Conservation (phyloP, 2,329 filamentous ascomycete genomes). For the Trematosphaeria pertusa region DNA sequence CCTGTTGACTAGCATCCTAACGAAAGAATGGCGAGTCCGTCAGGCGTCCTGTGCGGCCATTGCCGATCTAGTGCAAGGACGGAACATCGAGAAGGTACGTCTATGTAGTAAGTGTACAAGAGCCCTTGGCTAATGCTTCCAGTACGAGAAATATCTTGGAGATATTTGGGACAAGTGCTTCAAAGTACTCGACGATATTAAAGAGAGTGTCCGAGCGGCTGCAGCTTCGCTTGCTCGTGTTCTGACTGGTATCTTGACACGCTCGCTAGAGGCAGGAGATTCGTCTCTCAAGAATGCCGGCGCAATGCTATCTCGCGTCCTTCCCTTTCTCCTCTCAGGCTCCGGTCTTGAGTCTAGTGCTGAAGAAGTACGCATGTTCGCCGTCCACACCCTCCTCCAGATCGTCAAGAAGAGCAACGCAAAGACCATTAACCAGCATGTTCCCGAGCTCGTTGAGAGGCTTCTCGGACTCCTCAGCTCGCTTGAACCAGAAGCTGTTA, state of each 20-base stretch:
- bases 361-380: conserved; percentile 84
- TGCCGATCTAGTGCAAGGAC: conserved; percentile 83
- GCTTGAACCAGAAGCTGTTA: conserved; percentile 86
- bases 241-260: conserved; percentile 83
- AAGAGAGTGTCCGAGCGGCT: conserved; percentile 82
- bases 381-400: conserved; percentile 79
- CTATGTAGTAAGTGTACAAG: not conserved
- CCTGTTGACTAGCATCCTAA: conserved; percentile 82
- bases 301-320: conserved; percentile 82
- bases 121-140: conserved; percentile 9
- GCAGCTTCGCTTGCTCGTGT: conserved; percentile 83
- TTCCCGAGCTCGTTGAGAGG: conserved; percentile 80
- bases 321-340: conserved; percentile 89
- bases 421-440: conserved; percentile 78
- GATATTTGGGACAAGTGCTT: conserved; percentile 86
- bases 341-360: conserved; percentile 89
- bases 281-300: conserved; percentile 70
- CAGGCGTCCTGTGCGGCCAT: conserved; percentile 93
- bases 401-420: conserved; percentile 86
- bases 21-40: conserved; percentile 90
- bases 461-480: conserved; percentile 84
- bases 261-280: conserved; percentile 81
- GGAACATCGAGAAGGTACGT: conserved; percentile 59
- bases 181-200: conserved; percentile 95
- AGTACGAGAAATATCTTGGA: conserved; percentile 84